These are phyloP conservation scores for Fistulinella prunicolor DNA, from an alignment of 768 basidiomycete genomes.

Conservation along the genomic window DNA sequence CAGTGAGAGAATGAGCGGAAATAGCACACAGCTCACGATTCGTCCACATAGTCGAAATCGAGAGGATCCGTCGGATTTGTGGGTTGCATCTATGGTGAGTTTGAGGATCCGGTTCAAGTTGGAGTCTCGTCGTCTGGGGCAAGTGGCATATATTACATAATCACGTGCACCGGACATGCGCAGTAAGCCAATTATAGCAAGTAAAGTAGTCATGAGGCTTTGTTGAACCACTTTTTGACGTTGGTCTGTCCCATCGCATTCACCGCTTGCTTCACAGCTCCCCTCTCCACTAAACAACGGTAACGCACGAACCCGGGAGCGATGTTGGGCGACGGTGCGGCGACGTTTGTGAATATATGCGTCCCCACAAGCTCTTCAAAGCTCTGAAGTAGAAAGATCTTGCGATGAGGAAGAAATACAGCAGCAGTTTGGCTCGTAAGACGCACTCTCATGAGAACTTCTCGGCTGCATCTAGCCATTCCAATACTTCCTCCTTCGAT, in stretches of 20 bases:
- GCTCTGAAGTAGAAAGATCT: constrained; percentile 44
- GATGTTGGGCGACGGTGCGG: constrained; percentile 45
- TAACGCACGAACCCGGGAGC: constrained; percentile 75
- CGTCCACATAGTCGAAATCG: constrained; percentile 61
- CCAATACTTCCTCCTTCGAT: constrained; percentile 73
- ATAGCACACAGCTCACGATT: constrained; percentile 50
- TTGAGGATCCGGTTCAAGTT: background rate
- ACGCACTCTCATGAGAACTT: constrained; percentile 66
- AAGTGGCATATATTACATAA: constrained; percentile 29
- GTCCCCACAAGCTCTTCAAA: constrained; percentile 66
- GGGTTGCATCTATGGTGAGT: constrained; percentile 11
- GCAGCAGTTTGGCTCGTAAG: background rate
- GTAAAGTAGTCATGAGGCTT: constrained; percentile 38
- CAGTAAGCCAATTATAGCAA: no score
- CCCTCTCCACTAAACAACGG: constrained; percentile 59
- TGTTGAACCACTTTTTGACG: constrained; percentile 76
- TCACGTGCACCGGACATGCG: constrained; percentile 3
- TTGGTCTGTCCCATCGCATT: constrained; percentile 65
- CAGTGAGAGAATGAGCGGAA: background rate
- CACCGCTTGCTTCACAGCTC: constrained; percentile 65
- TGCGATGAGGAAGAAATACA: constrained; percentile 1
- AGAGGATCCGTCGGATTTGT: constrained; percentile 29
- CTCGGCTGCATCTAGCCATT: constrained; percentile 64
- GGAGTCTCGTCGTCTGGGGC: no score
- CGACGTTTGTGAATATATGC: constrained; percentile 54